Conservation (phyloP, 116 monocot genomes). For the Dioscorea cayenensis region DNA sequence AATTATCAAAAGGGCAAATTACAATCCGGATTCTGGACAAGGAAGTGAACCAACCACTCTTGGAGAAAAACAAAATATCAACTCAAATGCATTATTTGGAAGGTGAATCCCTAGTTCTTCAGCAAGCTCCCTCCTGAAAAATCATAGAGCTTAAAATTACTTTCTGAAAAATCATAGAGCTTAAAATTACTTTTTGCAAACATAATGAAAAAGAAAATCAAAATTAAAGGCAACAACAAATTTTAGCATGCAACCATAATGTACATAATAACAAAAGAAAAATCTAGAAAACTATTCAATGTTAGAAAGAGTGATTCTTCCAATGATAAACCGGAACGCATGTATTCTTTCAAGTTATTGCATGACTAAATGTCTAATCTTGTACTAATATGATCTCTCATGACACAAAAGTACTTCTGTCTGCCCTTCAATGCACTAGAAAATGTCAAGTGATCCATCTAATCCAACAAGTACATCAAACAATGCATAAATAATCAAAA, state of each 20-base stretch:
- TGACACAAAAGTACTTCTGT: neutral
- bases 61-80: slow-evolving; percentile 88
- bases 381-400: too few relatives aligned
- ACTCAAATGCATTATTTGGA: slow-evolving; percentile 87
- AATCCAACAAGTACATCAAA: too few relatives aligned
- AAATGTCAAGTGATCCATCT: neutral
- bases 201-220: neutral
- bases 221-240: neutral
- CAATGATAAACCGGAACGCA: too few relatives aligned
- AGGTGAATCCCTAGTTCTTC: slow-evolving; percentile 90
- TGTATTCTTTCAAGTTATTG: too few relatives aligned
- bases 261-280: neutral
- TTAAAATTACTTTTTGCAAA: neutral
- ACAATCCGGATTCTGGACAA: too few relatives aligned
- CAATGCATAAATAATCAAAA: too few relatives aligned
- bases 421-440: neutral
- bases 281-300: too few relatives aligned
- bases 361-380: too few relatives aligned
- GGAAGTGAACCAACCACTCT: slow-evolving; percentile 53
- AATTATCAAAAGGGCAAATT: too few relatives aligned
- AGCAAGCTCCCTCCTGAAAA: slow-evolving; percentile 80
- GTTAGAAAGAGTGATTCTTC: too few relatives aligned
- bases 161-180: slow-evolving; percentile 24
- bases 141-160: neutral
- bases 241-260: neutral